Percentiles rank a stretch among this genome's conserved stretches.
phyloP scores from a whole-genome alignment of 2,329 filamentous ascomycete species.

The Boeremia exigua region DNA sequence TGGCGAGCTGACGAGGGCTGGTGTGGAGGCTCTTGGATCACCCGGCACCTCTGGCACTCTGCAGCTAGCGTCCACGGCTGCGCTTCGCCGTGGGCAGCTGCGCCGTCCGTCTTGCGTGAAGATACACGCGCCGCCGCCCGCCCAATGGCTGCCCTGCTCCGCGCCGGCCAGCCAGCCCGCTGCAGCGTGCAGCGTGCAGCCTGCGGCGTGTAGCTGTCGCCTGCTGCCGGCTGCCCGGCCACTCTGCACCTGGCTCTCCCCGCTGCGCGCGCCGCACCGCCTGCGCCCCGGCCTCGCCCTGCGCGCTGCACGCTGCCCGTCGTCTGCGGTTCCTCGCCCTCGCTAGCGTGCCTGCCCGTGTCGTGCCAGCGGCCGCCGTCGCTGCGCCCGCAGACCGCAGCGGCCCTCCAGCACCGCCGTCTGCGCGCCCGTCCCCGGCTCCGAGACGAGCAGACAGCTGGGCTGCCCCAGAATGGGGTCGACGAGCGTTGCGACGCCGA shows the following conservation, averaged over 20 bases:
- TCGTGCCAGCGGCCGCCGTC: conserved; percentile 7
- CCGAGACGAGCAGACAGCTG: conserved; percentile 4
- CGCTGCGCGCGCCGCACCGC: not conserved
- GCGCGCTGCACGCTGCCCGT: not conserved
- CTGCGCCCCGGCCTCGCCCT: not conserved
- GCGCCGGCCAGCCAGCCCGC: not conserved
- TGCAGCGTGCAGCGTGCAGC: not conserved
- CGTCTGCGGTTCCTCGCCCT: not conserved
- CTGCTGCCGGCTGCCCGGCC: too few relatives aligned
- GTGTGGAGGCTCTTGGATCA: conserved; percentile 26
- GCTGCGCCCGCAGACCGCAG: not conserved
- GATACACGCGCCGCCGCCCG: conserved; percentile 16
- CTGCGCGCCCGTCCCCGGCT: conserved; percentile 7
- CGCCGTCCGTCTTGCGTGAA: conserved; percentile 23
- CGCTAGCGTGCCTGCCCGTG: not conserved
- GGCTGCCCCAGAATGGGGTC: conserved; percentile 16
- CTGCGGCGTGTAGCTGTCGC: too few relatives aligned
- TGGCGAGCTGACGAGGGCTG: conserved; percentile 20
- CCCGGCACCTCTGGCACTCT: conserved; percentile 18
- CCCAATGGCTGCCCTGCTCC: conserved; percentile 18
- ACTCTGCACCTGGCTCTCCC: too few relatives aligned
- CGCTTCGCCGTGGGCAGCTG: conserved; percentile 20
- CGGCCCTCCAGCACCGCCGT: not conserved
- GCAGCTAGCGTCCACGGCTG: conserved; percentile 8
- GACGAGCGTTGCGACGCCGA: conserved; percentile 16